A percentile compares a stretch with the other conserved stretches of the same genome.
phyloP scores from a whole-genome alignment of 2,329 filamentous ascomycete species.

The Iodosphaeria phyllophila region DNA sequence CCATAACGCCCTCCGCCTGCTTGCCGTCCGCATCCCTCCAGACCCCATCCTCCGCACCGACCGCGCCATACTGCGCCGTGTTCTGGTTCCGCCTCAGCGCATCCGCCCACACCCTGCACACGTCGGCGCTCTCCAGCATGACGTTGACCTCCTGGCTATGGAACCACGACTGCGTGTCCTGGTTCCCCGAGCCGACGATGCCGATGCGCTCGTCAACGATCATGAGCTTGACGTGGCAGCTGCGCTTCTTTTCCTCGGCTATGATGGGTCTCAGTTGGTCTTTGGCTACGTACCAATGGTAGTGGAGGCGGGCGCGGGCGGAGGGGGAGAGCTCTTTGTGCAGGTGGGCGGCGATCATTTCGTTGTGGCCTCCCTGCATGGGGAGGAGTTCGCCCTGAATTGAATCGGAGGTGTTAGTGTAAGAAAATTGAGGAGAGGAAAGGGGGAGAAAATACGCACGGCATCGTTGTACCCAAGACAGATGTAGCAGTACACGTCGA shows the following conservation, averaged over 20 bases:
- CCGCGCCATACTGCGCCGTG: conserved; percentile 37
- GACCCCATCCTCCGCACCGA: conserved; percentile 33
- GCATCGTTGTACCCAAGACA: conserved; percentile 67
- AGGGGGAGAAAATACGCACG: conserved; percentile 13
- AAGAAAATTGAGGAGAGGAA: background rate
- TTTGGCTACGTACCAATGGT: conserved; percentile 56
- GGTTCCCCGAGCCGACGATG: conserved; percentile 59
- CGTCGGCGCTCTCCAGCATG: conserved; percentile 43
- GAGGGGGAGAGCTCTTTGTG: conserved; percentile 30
- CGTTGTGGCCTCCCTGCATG: conserved; percentile 57
- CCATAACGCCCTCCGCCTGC: conserved; percentile 22
- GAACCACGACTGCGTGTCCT: conserved; percentile 66
- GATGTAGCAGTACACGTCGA: conserved; percentile 51
- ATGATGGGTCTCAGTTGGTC: conserved; percentile 52
- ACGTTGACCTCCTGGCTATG: conserved; percentile 65
- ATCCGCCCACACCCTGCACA: conserved; percentile 46
- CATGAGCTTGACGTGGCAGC: conserved; percentile 63
- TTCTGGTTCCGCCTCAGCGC: conserved; percentile 48
- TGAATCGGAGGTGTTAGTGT: background rate
- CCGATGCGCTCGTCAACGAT: conserved; percentile 51
- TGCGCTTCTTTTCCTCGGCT: conserved; percentile 43
- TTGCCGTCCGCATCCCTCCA: conserved; percentile 36
- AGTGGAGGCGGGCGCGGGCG: conserved; percentile 31
- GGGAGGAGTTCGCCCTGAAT: conserved; percentile 52
- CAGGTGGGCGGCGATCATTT: conserved; percentile 45